Conservation (phyloP, 2,329 filamentous ascomycete species). For the Apiospora arundinis region DNA sequence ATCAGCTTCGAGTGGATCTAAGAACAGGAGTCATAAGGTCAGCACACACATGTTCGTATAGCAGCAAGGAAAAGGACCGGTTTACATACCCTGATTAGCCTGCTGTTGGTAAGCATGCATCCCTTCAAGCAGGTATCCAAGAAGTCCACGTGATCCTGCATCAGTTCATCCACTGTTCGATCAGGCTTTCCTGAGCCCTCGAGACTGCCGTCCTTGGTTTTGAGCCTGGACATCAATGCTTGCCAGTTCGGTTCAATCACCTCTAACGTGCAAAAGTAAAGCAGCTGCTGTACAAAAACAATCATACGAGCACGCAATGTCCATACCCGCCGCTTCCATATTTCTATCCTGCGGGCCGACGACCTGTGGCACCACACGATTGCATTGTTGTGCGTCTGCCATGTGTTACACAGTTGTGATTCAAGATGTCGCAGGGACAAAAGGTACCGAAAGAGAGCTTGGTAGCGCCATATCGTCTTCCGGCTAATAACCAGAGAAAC, state of each 20-base stretch:
- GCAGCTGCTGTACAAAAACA: constrained; percentile 93
- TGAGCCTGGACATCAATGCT: constrained; percentile 86
- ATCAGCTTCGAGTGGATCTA: constrained; percentile 98
- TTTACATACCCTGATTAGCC: constrained; percentile 78
- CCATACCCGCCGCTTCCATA: constrained; percentile 93
- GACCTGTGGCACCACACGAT: constrained; percentile 84
- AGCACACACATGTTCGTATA: neutral
- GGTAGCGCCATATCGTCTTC: constrained; percentile 96
- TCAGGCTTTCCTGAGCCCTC: constrained; percentile 47
- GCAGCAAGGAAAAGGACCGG: neutral
- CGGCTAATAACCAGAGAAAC: constrained; percentile 94
- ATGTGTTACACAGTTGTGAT: constrained; percentile 82
- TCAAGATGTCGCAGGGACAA: constrained; percentile 90
- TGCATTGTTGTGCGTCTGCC: constrained; percentile 87
- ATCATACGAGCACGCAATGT: constrained; percentile 93
- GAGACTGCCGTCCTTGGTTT: constrained; percentile 60
- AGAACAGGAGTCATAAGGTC: constrained; percentile 21
- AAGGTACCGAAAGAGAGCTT: constrained; percentile 93
- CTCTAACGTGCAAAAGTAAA: constrained; percentile 96
- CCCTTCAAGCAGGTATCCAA: constrained; percentile 97
- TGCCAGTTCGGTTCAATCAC: constrained; percentile 99
- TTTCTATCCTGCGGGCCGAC: constrained; percentile 74
- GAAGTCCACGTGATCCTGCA: constrained; percentile 99
- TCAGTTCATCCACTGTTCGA: constrained; percentile 92
- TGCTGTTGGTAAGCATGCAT: constrained; percentile 98